phyloP scores from a whole-genome alignment of 768 basidiomycete species.

The Coprinopsis strossmayeri region DNA sequence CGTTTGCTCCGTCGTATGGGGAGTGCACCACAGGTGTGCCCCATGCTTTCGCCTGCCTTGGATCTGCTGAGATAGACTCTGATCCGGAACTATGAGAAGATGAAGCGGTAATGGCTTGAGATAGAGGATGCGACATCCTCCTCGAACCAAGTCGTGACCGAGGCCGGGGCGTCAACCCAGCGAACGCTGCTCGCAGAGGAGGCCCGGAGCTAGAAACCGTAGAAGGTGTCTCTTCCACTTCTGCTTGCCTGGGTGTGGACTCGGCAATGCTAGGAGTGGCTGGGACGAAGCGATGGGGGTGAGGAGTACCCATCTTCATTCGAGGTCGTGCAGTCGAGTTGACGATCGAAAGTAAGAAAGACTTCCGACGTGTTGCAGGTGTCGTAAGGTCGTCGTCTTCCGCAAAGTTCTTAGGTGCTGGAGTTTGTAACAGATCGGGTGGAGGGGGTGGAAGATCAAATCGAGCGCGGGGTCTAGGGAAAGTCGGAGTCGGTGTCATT shows the following conservation, averaged over 20 bases:
- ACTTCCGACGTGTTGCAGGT: slow-evolving; percentile 66
- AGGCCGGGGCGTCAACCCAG: slow-evolving; percentile 59
- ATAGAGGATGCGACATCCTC: slow-evolving; percentile 59
- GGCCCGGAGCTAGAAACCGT: slow-evolving; percentile 19
- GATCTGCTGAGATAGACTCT: slow-evolving; percentile 20
- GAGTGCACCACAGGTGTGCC: slow-evolving; percentile 27
- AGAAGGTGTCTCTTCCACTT: slow-evolving; percentile 3
- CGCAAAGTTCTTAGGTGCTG: slow-evolving; percentile 20
- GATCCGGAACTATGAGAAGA: slow-evolving; percentile 32
- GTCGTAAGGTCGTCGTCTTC: slow-evolving; percentile 48
- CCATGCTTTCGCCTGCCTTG: slow-evolving; percentile 20
- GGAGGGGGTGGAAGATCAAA: slow-evolving; percentile 47
- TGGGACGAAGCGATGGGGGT: slow-evolving; percentile 34
- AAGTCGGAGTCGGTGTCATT: slow-evolving; percentile 67
- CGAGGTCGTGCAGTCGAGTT: slow-evolving; percentile 76
- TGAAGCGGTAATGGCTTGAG: slow-evolving; percentile 39
- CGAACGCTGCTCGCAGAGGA: slow-evolving; percentile 47
- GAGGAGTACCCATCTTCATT: slow-evolving; percentile 57
- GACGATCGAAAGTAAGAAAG: slow-evolving; percentile 79
- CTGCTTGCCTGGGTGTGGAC: slow-evolving; percentile 28
- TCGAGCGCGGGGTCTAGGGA: slow-evolving; percentile 54
- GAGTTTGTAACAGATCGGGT: slow-evolving; percentile 32
- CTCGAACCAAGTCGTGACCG: slow-evolving; percentile 27
- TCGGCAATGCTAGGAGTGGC: slow-evolving; percentile 26
- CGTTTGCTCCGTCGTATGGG: slow-evolving; percentile 42